phyloP scores from a whole-genome alignment of 768 basidiomycete genomes.

The Suillus cothurnatus region DNA sequence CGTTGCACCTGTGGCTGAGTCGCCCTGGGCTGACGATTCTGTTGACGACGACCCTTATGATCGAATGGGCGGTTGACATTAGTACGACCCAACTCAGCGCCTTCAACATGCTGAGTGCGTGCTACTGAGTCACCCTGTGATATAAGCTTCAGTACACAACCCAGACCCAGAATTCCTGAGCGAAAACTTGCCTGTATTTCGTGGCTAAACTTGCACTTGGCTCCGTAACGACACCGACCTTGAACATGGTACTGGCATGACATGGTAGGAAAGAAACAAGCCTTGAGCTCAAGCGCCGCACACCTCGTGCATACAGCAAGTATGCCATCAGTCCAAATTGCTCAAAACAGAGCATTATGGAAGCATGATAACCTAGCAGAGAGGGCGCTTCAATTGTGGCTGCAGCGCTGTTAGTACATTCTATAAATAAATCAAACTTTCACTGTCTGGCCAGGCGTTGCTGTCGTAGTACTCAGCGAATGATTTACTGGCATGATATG shows the following conservation, averaged over 20 bases:
- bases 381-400: not conserved
- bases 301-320: constrained; percentile 3
- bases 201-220: constrained; percentile 29
- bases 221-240: constrained; percentile 31
- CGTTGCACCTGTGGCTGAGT: not conserved
- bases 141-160: not conserved
- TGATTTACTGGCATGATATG: not conserved
- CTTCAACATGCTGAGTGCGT: not conserved
- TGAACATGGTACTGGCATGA: constrained; percentile 25
- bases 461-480: not conserved
- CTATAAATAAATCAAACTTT: not conserved
- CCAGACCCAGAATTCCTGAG: not conserved
- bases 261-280: not conserved
- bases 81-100: not conserved
- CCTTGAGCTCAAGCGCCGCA: not conserved
- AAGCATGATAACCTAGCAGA: not conserved
- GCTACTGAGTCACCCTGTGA: constrained; percentile 8
- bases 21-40: not conserved
- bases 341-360: constrained; percentile 1
- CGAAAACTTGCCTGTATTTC: constrained; percentile 14
- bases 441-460: not conserved
- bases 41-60: not conserved
- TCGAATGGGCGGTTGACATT: not conserved
- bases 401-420: not conserved
- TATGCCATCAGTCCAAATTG: not conserved